Evolutionary conservation across 2,329 filamentous ascomycete species (phyloP), one percentile per base, ranked within the genome.

Genomic region (Blastomyces emzantsi): DNA sequence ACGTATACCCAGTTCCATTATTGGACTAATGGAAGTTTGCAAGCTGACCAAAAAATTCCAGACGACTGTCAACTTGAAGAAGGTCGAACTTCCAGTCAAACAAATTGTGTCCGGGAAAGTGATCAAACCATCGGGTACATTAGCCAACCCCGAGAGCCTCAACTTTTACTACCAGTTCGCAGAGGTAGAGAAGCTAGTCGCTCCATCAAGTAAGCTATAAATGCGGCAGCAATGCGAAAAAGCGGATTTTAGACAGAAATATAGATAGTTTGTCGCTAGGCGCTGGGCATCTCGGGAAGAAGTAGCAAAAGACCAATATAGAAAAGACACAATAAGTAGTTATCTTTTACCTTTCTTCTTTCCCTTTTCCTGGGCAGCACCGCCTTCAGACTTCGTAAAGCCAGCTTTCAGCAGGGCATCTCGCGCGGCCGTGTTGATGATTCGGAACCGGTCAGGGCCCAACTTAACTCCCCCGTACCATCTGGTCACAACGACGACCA

Each of bases 381-480:
- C 30, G 9, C 28, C 39, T n/a, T 61, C 62, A 15, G 41, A 85
- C 63, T 79, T 80, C 11, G 85, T 86, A 69, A 90, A 85, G 0
- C 89, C 90, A 0, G 89, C 91, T 72, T 85, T 85, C 11, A 97
- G 84, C 67, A 97, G 82, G 0, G 89, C 90, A 77, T 97, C 92
- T 71, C 92, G 84, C 8, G 92, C 92, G 9, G 87, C 90, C 63
- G 85, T 83, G 73, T 97, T 97, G 73, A 99, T 97, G 62, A 96
- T 80, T 15, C 91, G 86, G 73, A 99, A 99, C 67, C 94, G 81
- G 74, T 92, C 88, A 60, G 93, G 92, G 0, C 94, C 94, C 56
- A 99, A 77, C 70, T 92, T 88, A 64, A 96, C 84, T 1, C 94
- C 94, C 3, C 94, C 94, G 75, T 96, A 99, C 94, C 94, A 99